Percentiles rank a stretch among this genome's conserved stretches.
These are phyloP conservation scores for Coemansia reversa DNA, from an alignment of 192 early-diverging fungal species.

Conservation along the genomic window DNA sequence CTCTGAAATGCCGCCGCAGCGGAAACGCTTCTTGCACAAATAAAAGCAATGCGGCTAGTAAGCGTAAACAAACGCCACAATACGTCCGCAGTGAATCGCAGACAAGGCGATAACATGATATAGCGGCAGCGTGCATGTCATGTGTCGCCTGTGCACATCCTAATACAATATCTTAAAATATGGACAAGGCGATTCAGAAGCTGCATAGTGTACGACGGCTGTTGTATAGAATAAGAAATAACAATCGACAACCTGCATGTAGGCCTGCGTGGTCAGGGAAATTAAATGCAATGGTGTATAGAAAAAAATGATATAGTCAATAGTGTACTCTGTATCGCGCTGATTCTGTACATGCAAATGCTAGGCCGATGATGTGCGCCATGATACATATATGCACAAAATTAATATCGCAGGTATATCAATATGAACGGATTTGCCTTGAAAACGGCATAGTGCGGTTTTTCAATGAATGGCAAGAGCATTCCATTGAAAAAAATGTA, in stretches of 20 bases:
- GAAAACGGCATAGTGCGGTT: too few species aligned
- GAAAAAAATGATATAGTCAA: neutral
- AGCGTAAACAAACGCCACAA: neutral
- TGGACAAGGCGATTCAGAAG: neutral
- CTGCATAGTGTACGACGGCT: neutral
- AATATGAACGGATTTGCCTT: neutral
- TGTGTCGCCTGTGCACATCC: neutral
- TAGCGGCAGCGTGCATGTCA: neutral
- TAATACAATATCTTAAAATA: neutral
- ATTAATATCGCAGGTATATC: slow-evolving; percentile 2
- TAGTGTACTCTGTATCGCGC: neutral
- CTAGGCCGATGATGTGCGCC: neutral
- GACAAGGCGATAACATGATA: neutral
- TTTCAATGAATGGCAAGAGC: neutral
- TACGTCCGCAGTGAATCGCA: neutral
- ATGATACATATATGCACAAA: slow-evolving; percentile 14
- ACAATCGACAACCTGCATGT: slow-evolving; percentile 7
- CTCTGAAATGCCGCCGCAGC: neutral
- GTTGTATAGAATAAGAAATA: neutral
- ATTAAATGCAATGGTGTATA: slow-evolving; percentile 18
- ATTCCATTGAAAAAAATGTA: neutral
- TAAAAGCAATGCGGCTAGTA: neutral
- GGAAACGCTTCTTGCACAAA: neutral
- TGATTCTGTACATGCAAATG: neutral
- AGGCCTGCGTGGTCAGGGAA: slow-evolving; percentile 17